These are phyloP conservation scores for Tetracladium marchalianum DNA, from an alignment of 495 filamentous ascomycete species.

Conservation along the genomic window DNA sequence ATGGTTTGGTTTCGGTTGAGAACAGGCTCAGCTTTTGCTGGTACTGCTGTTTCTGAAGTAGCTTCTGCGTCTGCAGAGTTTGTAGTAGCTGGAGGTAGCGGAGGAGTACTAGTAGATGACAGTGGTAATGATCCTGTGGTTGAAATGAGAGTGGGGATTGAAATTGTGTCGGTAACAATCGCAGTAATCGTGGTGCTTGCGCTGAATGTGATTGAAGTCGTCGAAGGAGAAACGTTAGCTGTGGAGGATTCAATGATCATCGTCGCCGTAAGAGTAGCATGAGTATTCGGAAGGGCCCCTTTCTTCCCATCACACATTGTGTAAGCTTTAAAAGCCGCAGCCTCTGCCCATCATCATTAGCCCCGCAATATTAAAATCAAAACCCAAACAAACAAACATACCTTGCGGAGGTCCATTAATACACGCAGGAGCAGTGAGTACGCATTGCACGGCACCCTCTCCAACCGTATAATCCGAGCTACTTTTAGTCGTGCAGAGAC, in stretches of 20 bases:
- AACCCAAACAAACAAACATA: conserved; percentile 23
- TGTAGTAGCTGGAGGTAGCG: conserved; percentile 2
- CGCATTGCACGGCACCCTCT: conserved; percentile 57
- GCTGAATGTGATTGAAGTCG: conserved; percentile 10
- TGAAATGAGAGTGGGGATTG: conserved; percentile 9
- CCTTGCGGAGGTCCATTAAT: conserved; percentile 27
- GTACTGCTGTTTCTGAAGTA: conserved; percentile 9
- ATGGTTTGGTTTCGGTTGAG: conserved; percentile 28
- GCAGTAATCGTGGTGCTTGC: conserved; percentile 4
- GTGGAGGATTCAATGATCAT: conserved; percentile 26
- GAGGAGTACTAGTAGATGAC: neutral
- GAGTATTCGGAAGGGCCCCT: conserved; percentile 46
- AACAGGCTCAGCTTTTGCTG: conserved; percentile 12
- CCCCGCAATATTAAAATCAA: neutral
- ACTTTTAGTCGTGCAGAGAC: conserved; percentile 52
- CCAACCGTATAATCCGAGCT: conserved; percentile 56
- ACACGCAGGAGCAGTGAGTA: conserved; percentile 30
- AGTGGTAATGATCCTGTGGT: neutral
- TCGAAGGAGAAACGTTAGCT: conserved; percentile 4
- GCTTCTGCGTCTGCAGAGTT: conserved; percentile 6
- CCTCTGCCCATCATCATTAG: conserved; percentile 18
- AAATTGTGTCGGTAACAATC: conserved; percentile 15
- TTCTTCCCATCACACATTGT: conserved; percentile 46
- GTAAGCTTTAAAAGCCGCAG: conserved; percentile 32
- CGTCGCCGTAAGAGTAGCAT: conserved; percentile 50